Percentiles rank a stretch among this genome's conserved stretches.
Evolutionary conservation across 179 eudicot genomes (phyloP).

Genomic region (Camellia oleifera): DNA sequence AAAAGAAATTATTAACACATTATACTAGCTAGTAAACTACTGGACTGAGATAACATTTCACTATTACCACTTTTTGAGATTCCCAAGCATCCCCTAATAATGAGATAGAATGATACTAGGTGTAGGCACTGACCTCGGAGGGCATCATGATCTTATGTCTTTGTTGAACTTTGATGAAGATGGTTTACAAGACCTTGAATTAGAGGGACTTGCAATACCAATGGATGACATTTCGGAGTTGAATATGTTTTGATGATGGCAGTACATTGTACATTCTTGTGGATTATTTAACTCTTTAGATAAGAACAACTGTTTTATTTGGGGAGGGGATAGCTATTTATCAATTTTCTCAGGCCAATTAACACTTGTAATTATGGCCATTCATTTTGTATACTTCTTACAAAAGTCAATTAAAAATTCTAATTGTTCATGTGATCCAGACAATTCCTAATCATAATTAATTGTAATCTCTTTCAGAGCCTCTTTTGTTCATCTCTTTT

Average conservation of each 20-base stretch:
- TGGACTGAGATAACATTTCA: too few species aligned
- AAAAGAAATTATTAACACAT: too few species aligned
- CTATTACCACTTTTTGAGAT: too few species aligned
- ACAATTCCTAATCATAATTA: slow-evolving; percentile 3
- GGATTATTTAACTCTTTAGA: slow-evolving; percentile 15
- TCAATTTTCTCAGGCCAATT: slow-evolving; percentile 6
- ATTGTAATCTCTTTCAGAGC: neutral
- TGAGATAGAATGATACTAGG: slow-evolving; percentile 21
- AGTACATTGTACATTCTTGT: slow-evolving; percentile 31
- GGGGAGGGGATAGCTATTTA: neutral
- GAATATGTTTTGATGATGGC: slow-evolving; percentile 37
- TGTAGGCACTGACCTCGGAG: slow-evolving; percentile 53
- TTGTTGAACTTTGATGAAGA: slow-evolving; percentile 88
- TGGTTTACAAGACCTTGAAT: slow-evolving; percentile 60
- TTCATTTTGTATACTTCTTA: slow-evolving; percentile 11
- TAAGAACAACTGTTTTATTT: neutral
- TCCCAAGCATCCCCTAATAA: too few species aligned
- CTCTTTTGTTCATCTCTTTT: neutral
- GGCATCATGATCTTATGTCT: slow-evolving; percentile 64
- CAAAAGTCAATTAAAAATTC: slow-evolving; percentile 3
- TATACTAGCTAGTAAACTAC: too few species aligned
- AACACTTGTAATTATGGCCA: slow-evolving; percentile 21
- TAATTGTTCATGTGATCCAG: slow-evolving; percentile 8
- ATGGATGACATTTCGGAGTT: slow-evolving; percentile 79
- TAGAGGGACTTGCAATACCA: slow-evolving; percentile 76